A percentile compares a stretch with the other conserved stretches of the same genome.
Evolutionary conservation across 2,329 filamentous ascomycete species (phyloP).

Genomic region (Neofusicoccum parvum): DNA sequence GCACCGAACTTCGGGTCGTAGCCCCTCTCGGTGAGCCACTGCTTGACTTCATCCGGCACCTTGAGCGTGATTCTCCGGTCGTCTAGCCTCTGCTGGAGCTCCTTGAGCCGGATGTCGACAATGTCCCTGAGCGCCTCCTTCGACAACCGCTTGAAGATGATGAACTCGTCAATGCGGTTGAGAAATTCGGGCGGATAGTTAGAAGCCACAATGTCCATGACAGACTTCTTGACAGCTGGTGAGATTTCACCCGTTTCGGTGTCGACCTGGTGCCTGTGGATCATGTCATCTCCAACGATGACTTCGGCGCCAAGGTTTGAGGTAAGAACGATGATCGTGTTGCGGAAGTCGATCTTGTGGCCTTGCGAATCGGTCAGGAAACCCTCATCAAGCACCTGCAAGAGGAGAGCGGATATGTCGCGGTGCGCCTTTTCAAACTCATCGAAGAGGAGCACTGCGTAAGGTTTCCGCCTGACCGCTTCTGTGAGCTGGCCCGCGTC

Average conservation of each 20-base stretch:
- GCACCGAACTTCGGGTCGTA: slow-evolving; percentile 93
- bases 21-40: slow-evolving; percentile 85
- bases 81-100: slow-evolving; percentile 80
- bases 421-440: slow-evolving; percentile 98
- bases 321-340: slow-evolving; percentile 94
- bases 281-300: slow-evolving; percentile 73
- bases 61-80: slow-evolving; percentile 80
- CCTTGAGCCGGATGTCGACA: slow-evolving; percentile 85
- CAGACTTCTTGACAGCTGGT: slow-evolving; percentile 71
- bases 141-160: slow-evolving; percentile 88
- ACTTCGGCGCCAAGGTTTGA: slow-evolving; percentile 94
- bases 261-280: slow-evolving; percentile 65
- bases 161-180: slow-evolving; percentile 95
- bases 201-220: slow-evolving; percentile 82
- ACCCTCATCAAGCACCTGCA: slow-evolving; percentile 95
- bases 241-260: slow-evolving; percentile 67
- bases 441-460: slow-evolving; percentile 91
- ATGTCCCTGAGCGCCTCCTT: slow-evolving; percentile 81
- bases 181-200: slow-evolving; percentile 89
- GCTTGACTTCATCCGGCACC: slow-evolving; percentile 71
- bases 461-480: slow-evolving; percentile 90
- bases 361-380: slow-evolving; percentile 95
- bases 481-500: slow-evolving; percentile 96
- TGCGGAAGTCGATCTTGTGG: slow-evolving; percentile 94
- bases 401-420: slow-evolving; percentile 86